These are phyloP conservation scores for Pseudogymnoascus sp. DNA, from an alignment of 2,329 filamentous ascomycete species.

Conservation along the genomic window DNA sequence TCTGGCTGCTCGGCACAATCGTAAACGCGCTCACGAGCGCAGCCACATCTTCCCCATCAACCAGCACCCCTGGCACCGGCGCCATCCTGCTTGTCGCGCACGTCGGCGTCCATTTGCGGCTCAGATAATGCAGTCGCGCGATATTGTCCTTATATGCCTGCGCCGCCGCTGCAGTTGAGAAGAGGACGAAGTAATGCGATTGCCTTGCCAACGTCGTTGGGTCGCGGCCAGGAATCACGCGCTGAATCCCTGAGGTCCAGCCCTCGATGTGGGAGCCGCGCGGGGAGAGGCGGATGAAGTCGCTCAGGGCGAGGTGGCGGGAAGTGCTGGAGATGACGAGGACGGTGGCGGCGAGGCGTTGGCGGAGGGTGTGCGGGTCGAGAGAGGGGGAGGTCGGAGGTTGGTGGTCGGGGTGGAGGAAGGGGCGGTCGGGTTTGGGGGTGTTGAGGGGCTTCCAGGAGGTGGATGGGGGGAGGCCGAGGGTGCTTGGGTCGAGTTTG, in stretches of 20 bases:
- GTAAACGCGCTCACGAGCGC: constrained; percentile 44
- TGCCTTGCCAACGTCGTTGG: constrained; percentile 55
- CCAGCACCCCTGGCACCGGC: constrained; percentile 36
- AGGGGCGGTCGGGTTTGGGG: constrained; percentile 5
- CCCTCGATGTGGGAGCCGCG: constrained; percentile 58
- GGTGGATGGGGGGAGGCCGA: constrained; percentile 7
- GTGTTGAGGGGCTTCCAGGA: constrained; percentile 12
- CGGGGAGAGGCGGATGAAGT: constrained; percentile 64
- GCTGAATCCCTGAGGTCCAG: constrained; percentile 56
- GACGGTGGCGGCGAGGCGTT: constrained; percentile 17
- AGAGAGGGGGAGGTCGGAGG: not conserved
- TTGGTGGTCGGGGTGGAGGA: constrained; percentile 8
- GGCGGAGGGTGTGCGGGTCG: not conserved
- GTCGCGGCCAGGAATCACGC: constrained; percentile 54
- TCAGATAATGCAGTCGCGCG: constrained; percentile 44
- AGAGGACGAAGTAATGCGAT: constrained; percentile 64
- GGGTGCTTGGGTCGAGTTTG: not conserved
- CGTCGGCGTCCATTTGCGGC: constrained; percentile 36
- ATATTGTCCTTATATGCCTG: constrained; percentile 54
- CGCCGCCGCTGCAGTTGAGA: constrained; percentile 54
- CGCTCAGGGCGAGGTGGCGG: constrained; percentile 55
- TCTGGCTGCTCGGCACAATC: constrained; percentile 40
- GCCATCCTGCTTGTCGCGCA: constrained; percentile 29
- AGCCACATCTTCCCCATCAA: constrained; percentile 42
- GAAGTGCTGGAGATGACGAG: constrained; percentile 56